Evolutionary conservation across 2,329 filamentous ascomycete species (phyloP).

Genomic region (Aspergillus thermomutatus): DNA sequence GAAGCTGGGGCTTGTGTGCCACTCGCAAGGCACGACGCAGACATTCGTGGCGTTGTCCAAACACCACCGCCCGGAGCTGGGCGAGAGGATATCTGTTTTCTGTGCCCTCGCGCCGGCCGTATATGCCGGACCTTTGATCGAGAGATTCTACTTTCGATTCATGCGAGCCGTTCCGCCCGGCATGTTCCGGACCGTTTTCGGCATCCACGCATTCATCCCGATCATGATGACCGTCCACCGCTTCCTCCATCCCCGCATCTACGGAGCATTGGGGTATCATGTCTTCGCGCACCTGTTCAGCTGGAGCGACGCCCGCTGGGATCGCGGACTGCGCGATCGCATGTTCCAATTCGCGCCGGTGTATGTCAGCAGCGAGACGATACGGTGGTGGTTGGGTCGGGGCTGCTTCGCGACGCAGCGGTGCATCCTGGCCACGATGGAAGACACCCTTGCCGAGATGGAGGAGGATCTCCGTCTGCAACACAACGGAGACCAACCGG

Average conservation of each 20-base stretch:
- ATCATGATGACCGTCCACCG: constrained; percentile 84
- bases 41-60: constrained; percentile 85
- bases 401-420: constrained; percentile 83
- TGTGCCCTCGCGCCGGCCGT: constrained; percentile 87
- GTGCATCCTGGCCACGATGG: constrained; percentile 78
- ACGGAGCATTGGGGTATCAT: constrained; percentile 79
- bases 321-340: constrained; percentile 70
- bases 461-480: constrained; percentile 33
- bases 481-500: constrained; percentile 9
- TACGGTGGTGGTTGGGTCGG: constrained; percentile 92
- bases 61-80: constrained; percentile 81
- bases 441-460: constrained; percentile 63
- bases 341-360: constrained; percentile 93
- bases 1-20: constrained; percentile 78
- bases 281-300: constrained; percentile 88
- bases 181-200: constrained; percentile 79
- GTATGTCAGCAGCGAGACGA: constrained; percentile 82
- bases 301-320: constrained; percentile 85
- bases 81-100: constrained; percentile 79
- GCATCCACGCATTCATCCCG: constrained; percentile 89
- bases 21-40: constrained; percentile 89
- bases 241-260: constrained; percentile 62
- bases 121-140: constrained; percentile 81
- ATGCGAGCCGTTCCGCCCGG: constrained; percentile 75
- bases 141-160: constrained; percentile 87